Base-by-base conservation (phyloP, 108 stramenopile species). In the Conticribra weissflogii region DNA sequence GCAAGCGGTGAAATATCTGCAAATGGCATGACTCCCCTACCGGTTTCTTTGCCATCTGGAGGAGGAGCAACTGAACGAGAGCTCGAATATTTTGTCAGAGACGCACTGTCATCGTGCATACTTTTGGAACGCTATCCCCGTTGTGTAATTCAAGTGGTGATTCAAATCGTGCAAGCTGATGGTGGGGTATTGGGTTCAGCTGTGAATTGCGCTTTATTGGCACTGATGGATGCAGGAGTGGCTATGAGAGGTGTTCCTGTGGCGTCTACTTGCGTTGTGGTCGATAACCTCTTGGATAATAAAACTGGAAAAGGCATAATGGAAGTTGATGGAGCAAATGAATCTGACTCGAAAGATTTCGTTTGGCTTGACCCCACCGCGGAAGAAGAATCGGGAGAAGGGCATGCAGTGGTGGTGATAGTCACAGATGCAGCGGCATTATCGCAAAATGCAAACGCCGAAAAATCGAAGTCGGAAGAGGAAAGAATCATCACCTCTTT, bases 171-270 rank as follows among this genome's bases (percentile, higher is more conserved):
- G 46, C 85, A 86, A 75, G 76, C 77, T 16, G 90, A 95, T 65
- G 94, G 94, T 2, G 87, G 89, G 5, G 56, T 89, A 1, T 49
- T 91, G 17, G 81, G 81, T 0, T 78, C 69, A 18, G 71, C 86
- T 18, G 58, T 91, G 22, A 91, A 96, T 75, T 92, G 88, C 24
- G 83, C 92, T 4, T 85, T 89, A 3, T 66, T 90, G 56, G 94
- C 94, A 8, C 61, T 96, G 59, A 83, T 96, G 86, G 91, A 96
- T 76, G 94, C 94, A 9, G 88, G 88, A 2, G 74, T 96, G 30
- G 87, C 85, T 9, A 83, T 96, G 83, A 78, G 79, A 12, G 79
- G 79, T 36, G 29, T 96, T n/a, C 92, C 94, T 14, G 80, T 93
- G 18, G 90, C 90, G 3, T 75, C 86, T 23, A 92, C 90, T 8